phyloP scores from a whole-genome alignment of 495 filamentous ascomycete species.

The Chaetomium tenue region DNA sequence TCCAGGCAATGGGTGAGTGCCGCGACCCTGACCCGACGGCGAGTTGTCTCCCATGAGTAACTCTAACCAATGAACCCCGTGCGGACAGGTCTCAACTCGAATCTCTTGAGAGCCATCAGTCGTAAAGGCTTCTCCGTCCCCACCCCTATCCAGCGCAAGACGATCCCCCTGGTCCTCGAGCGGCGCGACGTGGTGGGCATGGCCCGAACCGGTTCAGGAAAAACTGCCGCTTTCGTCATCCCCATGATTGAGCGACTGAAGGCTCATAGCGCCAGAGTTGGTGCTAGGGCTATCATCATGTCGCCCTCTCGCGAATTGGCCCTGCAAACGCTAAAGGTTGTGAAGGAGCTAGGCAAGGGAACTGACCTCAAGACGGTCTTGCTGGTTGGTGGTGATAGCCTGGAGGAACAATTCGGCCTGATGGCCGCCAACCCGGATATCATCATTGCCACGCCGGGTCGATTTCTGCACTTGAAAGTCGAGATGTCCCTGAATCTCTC shows the following conservation, averaged over 20 bases:
- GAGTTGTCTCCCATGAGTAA: not conserved
- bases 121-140: constrained; percentile 93
- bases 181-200: constrained; percentile 93
- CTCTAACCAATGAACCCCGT: constrained; percentile 2
- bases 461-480: constrained; percentile 91
- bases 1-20: constrained; percentile 82
- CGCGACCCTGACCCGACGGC: not conserved
- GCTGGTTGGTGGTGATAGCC: constrained; percentile 88
- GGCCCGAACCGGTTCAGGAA: constrained; percentile 95
- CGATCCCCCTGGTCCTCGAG: constrained; percentile 86
- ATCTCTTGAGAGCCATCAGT: constrained; percentile 82
- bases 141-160: constrained; percentile 95
- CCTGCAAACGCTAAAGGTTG: constrained; percentile 90
- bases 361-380: constrained; percentile 86
- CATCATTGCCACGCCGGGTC: constrained; percentile 91
- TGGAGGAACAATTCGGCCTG: constrained; percentile 92
- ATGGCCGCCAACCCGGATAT: constrained; percentile 96
- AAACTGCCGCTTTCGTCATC: constrained; percentile 96
- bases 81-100: constrained; percentile 64
- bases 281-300: constrained; percentile 78
- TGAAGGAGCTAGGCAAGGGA: constrained; percentile 87
- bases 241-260: constrained; percentile 95
- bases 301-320: constrained; percentile 92
- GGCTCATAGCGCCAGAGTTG: constrained; percentile 80
- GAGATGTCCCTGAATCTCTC: constrained; percentile 89